Evolutionary conservation across 805 yeast genomes (phyloP), one percentile per base, ranked within the genome.

Genomic region (Saccharomycopsis malanga): DNA sequence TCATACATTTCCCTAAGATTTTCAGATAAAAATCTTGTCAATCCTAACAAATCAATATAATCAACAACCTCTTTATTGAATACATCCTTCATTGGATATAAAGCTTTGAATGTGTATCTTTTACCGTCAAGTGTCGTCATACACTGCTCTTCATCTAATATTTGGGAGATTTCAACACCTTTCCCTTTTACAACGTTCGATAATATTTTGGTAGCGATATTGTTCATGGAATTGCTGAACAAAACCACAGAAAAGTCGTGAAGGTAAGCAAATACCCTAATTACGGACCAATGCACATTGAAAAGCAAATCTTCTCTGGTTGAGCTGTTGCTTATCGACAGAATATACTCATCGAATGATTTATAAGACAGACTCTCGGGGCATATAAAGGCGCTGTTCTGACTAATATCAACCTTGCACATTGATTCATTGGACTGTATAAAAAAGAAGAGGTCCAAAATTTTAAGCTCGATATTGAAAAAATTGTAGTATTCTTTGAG

Each of bases 161-260:
- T 9, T 57, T 56, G 34, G 65, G 64, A 3, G 71, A 74, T 45
- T 72, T 52, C 50, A 24, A 41, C 30, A 17, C 53, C 53, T 59
- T 45, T 51, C 15, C 75, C 75, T 53, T 67, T 70, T 18, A 71
- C 72, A 1, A 72, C 67, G 45, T 69, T 58, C 4, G 73, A 65
- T 21, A 71, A 59, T 32, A 69, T 64, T 46, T 68, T 73, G 36
- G 67, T 67, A 29, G 75, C 73, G n/a, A 70, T 56, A 37, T 72
- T 60, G 15, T 73, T 70, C 73, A 70, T 68, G 47, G 68, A 62
- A 68, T 48, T 57, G 46, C 61, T 60, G 18, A 66, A 55, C 9
- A 71, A 54, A 18, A 69, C 56, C 24, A 70, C 49, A 45, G 67
- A 69, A 46, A 69, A 70, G 4, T 72, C 73, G 42, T 64, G 64